These are phyloP conservation scores for Annulohypoxylon maeteangense DNA, from an alignment of 495 filamentous ascomycete species.

Conservation along the genomic window DNA sequence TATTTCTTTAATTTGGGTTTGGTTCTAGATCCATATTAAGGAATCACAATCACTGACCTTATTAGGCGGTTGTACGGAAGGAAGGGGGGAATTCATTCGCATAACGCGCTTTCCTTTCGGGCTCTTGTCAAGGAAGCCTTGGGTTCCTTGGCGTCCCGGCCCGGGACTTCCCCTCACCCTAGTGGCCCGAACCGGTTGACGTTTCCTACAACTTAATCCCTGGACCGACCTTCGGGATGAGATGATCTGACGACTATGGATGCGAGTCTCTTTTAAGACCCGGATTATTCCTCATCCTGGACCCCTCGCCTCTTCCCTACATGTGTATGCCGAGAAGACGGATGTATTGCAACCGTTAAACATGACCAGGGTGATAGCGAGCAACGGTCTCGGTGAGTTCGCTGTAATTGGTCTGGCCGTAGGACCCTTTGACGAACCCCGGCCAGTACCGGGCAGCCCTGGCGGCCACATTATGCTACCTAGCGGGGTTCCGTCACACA, in stretches of 20 bases:
- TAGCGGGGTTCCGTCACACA: neutral
- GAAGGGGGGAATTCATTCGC: neutral
- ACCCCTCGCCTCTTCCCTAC: neutral
- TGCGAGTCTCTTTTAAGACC: neutral
- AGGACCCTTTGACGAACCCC: neutral
- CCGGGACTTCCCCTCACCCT: neutral
- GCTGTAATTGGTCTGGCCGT: neutral
- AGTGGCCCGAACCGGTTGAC: neutral
- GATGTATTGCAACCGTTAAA: neutral
- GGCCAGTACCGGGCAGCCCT: neutral
- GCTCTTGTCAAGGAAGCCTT: neutral
- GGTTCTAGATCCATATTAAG: neutral
- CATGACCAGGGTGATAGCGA: neutral
- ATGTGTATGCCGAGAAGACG: neutral
- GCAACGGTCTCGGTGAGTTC: constrained; percentile 1
- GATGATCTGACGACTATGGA: neutral
- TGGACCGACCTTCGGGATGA: constrained; percentile 1
- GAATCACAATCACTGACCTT: no score
- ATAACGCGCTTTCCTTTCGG: neutral
- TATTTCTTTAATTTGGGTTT: no score
- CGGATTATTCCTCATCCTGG: neutral
- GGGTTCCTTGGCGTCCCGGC: neutral
- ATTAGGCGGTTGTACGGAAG: neutral
- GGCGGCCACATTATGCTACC: neutral
- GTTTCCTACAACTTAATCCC: neutral